Percentiles rank a stretch among this genome's conserved stretches.
Evolutionary conservation across 352 stramenopile genomes (phyloP).

Genomic region (Phytopythium sindhum): DNA sequence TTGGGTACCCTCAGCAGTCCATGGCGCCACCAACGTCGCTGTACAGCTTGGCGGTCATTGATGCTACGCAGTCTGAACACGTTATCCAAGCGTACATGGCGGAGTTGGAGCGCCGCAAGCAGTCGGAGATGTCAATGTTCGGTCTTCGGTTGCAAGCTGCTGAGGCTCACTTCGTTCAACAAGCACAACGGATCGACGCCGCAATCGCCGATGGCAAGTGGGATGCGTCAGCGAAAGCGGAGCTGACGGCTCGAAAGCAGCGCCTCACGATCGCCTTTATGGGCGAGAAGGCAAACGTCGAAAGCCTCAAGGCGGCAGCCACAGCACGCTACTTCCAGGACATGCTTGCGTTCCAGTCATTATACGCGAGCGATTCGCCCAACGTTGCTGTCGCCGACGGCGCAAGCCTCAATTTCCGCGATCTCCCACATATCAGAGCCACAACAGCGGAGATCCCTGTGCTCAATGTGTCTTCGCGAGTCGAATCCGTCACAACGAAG

Average conservation of each 20-base stretch:
- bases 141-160: constrained; percentile 39
- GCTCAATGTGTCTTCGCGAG: background rate
- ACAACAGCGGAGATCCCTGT: background rate
- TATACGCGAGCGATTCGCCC: constrained; percentile 10
- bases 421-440: background rate
- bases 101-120: constrained; percentile 46
- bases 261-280: constrained; percentile 39
- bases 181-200: constrained; percentile 23
- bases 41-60: background rate
- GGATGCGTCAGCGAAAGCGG: constrained; percentile 6
- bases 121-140: constrained; percentile 51
- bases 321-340: constrained; percentile 68
- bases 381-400: background rate
- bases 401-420: background rate
- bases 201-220: constrained; percentile 1
- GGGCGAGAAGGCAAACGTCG: constrained; percentile 46
- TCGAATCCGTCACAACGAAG: background rate
- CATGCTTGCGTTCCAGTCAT: constrained; percentile 44
- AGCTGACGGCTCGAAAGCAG: constrained; percentile 27
- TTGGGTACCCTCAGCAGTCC: background rate
- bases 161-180: constrained; percentile 30
- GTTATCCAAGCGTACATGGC: constrained; percentile 22
- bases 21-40: background rate
- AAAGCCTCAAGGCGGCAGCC: constrained; percentile 47
- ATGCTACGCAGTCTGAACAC: background rate